Conservation (phyloP, 1,284 basidiomycete genomes). For the Ceratobasidium sp. region DNA sequence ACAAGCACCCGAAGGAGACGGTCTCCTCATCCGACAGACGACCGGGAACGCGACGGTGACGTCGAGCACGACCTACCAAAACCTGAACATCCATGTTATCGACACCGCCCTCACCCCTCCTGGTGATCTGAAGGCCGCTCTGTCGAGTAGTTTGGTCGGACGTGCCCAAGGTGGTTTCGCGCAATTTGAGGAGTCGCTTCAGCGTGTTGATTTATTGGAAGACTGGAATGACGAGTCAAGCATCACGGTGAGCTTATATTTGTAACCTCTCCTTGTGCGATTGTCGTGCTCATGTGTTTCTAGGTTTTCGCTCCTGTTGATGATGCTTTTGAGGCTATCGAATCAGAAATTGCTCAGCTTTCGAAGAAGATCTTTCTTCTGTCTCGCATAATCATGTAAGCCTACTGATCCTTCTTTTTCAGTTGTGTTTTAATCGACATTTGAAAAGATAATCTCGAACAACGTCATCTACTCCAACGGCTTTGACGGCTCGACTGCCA, state of each 20-base stretch:
- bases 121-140: slow-evolving; percentile 47
- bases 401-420: background rate
- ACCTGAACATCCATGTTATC: slow-evolving; percentile 50
- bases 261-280: slow-evolving; percentile 46
- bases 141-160: slow-evolving; percentile 47
- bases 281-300: slow-evolving; percentile 46
- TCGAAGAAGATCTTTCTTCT: slow-evolving; percentile 44
- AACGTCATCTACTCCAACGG: slow-evolving; percentile 51
- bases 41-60: slow-evolving; percentile 45
- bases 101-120: slow-evolving; percentile 48
- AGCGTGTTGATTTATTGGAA: slow-evolving; percentile 18
- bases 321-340: slow-evolving; percentile 44
- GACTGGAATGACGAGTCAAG: background rate
- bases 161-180: slow-evolving; percentile 18
- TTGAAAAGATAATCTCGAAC: slow-evolving; percentile 48
- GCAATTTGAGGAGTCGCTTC: slow-evolving; percentile 11
- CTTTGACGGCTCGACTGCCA: slow-evolving; percentile 47
- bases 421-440: too few relatives aligned
- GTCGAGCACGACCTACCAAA: slow-evolving; percentile 45
- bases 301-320: slow-evolving; percentile 52
- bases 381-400: slow-evolving; percentile 46
- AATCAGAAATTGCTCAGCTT: slow-evolving; percentile 3
- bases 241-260: slow-evolving; percentile 41
- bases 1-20: slow-evolving; percentile 13
- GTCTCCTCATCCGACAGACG: slow-evolving; percentile 43